phyloP scores from a whole-genome alignment of 2,329 filamentous ascomycete species.

The Xylariaceae sp. region DNA sequence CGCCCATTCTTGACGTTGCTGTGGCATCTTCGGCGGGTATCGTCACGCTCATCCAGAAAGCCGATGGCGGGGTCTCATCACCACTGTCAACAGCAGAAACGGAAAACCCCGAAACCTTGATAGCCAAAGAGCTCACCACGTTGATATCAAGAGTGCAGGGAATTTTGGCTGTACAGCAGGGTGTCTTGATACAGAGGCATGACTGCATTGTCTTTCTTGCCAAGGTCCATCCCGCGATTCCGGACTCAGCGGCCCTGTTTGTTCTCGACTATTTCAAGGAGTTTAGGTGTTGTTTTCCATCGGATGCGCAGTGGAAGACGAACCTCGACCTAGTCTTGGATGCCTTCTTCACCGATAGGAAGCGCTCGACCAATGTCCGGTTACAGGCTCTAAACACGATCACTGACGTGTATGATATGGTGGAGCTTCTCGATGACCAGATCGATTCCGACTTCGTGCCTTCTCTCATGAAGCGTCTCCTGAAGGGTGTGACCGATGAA shows the following conservation, averaged over 20 bases:
- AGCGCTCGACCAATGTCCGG: slow-evolving; percentile 54
- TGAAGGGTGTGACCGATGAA: slow-evolving; percentile 55
- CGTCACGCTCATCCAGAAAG: slow-evolving; percentile 12
- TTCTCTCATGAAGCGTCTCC: slow-evolving; percentile 52
- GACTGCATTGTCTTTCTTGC: slow-evolving; percentile 61
- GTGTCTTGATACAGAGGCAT: slow-evolving; percentile 52
- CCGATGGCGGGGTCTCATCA: slow-evolving; percentile 16
- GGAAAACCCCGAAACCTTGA: slow-evolving; percentile 29
- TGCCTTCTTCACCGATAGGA: slow-evolving; percentile 55
- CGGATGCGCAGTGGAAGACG: slow-evolving; percentile 59
- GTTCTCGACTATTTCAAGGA: slow-evolving; percentile 62
- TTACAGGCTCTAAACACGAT: slow-evolving; percentile 55
- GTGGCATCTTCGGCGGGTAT: slow-evolving; percentile 41
- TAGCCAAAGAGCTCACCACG: slow-evolving; percentile 34
- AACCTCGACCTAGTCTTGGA: slow-evolving; percentile 55
- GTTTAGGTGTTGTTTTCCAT: slow-evolving; percentile 64
- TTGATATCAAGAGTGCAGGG: slow-evolving; percentile 44
- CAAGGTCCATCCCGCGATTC: slow-evolving; percentile 52
- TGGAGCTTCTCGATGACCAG: slow-evolving; percentile 51
- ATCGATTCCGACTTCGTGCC: slow-evolving; percentile 50
- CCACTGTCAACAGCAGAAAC: slow-evolving; percentile 20
- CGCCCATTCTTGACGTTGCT: slow-evolving; percentile 51
- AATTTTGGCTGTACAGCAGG: slow-evolving; percentile 36
- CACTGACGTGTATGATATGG: slow-evolving; percentile 50
- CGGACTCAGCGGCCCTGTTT: slow-evolving; percentile 55